Evolutionary conservation across 2,329 filamentous ascomycete species (phyloP).

Genomic region (Gliomastix tumulicola): DNA sequence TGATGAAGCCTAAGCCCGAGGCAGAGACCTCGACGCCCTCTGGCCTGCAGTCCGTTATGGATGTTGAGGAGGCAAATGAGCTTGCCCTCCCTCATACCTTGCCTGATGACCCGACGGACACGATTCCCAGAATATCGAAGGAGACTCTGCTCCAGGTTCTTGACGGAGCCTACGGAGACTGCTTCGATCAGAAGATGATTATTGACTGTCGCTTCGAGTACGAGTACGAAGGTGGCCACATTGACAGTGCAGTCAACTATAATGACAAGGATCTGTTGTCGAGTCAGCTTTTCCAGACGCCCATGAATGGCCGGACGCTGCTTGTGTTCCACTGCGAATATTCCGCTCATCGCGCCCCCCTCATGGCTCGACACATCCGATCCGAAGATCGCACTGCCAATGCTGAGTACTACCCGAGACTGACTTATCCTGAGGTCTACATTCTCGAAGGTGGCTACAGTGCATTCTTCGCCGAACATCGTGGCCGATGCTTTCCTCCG

Average conservation of each 20-base stretch:
- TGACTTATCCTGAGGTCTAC: slow-evolving; percentile 96
- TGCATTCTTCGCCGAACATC: slow-evolving; percentile 77
- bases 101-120: slow-evolving; percentile 72
- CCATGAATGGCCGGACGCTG: slow-evolving; percentile 64
- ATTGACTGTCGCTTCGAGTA: slow-evolving; percentile 99
- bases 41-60: slow-evolving; percentile 67
- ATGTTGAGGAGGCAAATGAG: slow-evolving; percentile 69
- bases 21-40: slow-evolving; percentile 40
- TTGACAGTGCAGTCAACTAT: slow-evolving; percentile 88
- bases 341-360: slow-evolving; percentile 88
- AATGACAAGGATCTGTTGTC: slow-evolving; percentile 91
- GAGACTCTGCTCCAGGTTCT: slow-evolving; percentile 80
- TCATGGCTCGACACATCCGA: slow-evolving; percentile 92
- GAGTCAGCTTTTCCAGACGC: slow-evolving; percentile 65
- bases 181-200: slow-evolving; percentile 76
- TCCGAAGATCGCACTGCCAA: slow-evolving; percentile 83
- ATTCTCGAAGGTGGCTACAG: slow-evolving; percentile 96
- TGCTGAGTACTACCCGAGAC: slow-evolving; percentile 74
- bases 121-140: slow-evolving; percentile 78
- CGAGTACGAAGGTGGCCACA: slow-evolving; percentile 94
- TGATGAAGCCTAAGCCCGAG: slow-evolving; percentile 69
- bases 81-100: slow-evolving; percentile 79
- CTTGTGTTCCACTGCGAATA: slow-evolving; percentile 98
- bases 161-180: slow-evolving; percentile 71
- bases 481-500: slow-evolving; percentile 79